A percentile compares a stretch with the other conserved stretches of the same genome.
phyloP scores from a whole-genome alignment of 495 filamentous ascomycete genomes.

The Neurospora pannonica region DNA sequence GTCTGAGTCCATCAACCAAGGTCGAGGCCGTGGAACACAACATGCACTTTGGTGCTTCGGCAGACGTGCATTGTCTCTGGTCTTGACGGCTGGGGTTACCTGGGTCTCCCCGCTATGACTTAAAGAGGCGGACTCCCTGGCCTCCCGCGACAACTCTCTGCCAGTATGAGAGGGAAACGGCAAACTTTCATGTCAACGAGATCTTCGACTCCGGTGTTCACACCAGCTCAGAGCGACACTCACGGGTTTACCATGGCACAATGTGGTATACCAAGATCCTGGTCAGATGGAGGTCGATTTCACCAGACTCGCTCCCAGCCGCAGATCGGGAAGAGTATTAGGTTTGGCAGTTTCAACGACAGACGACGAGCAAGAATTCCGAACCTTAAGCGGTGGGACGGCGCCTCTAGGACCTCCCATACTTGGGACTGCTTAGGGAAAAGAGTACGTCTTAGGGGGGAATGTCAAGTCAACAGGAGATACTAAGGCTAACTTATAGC shows the following conservation, averaged over 20 bases:
- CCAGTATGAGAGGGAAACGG: background rate
- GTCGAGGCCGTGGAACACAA: background rate
- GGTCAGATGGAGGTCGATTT: background rate
- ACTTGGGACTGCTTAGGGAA: slow-evolving; percentile 43
- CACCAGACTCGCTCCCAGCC: background rate
- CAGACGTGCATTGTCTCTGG: background rate
- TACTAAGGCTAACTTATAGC: background rate
- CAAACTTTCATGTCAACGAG: background rate
- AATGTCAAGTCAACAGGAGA: background rate
- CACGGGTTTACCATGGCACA: background rate
- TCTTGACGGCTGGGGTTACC: background rate
- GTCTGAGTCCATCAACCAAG: background rate
- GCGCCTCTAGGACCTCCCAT: slow-evolving; percentile 34
- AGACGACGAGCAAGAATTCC: slow-evolving; percentile 9
- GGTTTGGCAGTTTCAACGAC: slow-evolving; percentile 10
- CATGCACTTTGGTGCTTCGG: background rate
- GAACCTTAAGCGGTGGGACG: slow-evolving; percentile 46
- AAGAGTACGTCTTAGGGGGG: slow-evolving; percentile 29
- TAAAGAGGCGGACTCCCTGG: background rate
- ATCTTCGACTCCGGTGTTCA: background rate
- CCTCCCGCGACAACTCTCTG: background rate
- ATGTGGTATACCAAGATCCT: background rate
- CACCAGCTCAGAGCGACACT: background rate
- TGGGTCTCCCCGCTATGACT: background rate
- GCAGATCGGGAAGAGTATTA: background rate